These are phyloP conservation scores for Selaginella tamariscina DNA, from an alignment of 75 land plant species.

Conservation along the genomic window DNA sequence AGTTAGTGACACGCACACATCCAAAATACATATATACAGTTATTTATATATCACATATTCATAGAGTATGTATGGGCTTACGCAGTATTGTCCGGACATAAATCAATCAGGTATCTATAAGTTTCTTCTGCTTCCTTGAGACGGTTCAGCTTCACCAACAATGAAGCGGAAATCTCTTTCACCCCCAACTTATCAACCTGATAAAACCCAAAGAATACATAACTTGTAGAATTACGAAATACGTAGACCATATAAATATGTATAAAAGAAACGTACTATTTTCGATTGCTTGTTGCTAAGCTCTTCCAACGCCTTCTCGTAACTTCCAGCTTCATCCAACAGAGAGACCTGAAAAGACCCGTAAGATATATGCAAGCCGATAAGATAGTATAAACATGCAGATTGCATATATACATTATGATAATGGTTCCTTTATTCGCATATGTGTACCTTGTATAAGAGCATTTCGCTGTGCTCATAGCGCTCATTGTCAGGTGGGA, in stretches of 20 bases:
- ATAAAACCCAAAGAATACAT: slow-evolving; percentile 1
- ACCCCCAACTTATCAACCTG: slow-evolving; percentile 76
- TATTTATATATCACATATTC: neutral
- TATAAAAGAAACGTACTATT: slow-evolving; percentile 70
- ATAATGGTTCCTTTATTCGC: neutral
- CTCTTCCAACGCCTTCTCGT: slow-evolving; percentile 76
- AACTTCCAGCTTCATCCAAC: slow-evolving; percentile 63
- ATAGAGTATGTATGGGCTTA: slow-evolving; percentile 16
- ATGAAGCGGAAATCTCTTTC: slow-evolving; percentile 54
- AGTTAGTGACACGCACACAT: neutral
- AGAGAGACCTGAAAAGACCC: slow-evolving; percentile 50
- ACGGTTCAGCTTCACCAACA: slow-evolving; percentile 52
- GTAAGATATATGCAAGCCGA: neutral
- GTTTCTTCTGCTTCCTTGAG: slow-evolving; percentile 57
- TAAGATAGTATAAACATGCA: neutral
- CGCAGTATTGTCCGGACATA: slow-evolving; percentile 89
- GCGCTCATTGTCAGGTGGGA: slow-evolving; percentile 79
- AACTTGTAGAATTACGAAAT: neutral
- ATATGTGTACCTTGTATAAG: slow-evolving; percentile 58
- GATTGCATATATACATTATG: neutral
- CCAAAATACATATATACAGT: neutral
- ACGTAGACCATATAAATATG: no score
- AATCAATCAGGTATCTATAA: slow-evolving; percentile 54
- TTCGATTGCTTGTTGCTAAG: slow-evolving; percentile 59
- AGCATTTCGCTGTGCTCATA: slow-evolving; percentile 98